These are phyloP conservation scores for Paspalum vaginatum DNA, from an alignment of 176 grass and related monocot species.

Conservation along the genomic window DNA sequence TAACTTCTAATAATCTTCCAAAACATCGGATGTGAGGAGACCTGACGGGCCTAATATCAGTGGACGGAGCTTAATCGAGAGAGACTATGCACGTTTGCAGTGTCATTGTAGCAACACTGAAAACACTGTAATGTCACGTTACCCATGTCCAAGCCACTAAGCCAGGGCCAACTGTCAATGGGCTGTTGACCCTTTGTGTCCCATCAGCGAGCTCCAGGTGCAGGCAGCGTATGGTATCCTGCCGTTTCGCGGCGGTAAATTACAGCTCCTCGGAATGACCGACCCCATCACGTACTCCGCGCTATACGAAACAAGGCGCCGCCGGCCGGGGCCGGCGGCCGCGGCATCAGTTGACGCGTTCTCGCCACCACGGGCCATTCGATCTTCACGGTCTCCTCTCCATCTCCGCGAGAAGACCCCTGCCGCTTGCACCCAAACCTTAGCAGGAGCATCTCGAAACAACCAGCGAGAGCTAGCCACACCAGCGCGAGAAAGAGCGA, in stretches of 20 bases:
- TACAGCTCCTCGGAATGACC: conserved; percentile 27
- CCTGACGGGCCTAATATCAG: no score
- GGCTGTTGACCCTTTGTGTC: conserved; percentile 5
- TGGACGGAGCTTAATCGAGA: no score
- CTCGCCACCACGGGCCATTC: neutral
- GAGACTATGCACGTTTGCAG: no score
- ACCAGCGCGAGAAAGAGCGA: neutral
- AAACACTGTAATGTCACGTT: neutral
- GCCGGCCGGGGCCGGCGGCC: conserved; percentile 38
- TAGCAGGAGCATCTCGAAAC: neutral
- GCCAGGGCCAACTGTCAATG: neutral
- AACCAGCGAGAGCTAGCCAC: neutral
- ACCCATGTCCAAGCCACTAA: neutral
- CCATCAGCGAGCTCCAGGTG: conserved; percentile 1
- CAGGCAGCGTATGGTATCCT: neutral
- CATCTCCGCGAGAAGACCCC: neutral
- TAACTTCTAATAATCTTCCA: no score
- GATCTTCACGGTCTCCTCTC: no score
- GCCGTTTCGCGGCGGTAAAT: neutral
- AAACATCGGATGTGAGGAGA: no score
- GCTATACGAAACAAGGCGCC: conserved; percentile 33
- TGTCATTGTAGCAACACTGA: neutral
- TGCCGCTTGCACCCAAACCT: neutral
- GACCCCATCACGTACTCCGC: neutral
- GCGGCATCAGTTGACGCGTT: conserved; percentile 28